Evolutionary conservation across 2,329 filamentous ascomycete genomes (phyloP).

Genomic region (Fusarium metavorans): DNA sequence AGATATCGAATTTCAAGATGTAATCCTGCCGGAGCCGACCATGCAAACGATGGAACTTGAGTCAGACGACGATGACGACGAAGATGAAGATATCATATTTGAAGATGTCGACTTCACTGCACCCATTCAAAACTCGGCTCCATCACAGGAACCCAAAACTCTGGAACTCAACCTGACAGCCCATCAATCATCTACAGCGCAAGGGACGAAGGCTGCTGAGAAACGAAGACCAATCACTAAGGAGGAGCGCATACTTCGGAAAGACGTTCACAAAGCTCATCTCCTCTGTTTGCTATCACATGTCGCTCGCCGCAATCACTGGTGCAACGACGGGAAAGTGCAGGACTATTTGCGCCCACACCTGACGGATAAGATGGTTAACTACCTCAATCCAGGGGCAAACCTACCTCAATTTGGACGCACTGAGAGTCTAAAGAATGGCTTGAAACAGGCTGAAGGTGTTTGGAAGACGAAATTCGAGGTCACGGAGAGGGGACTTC

Average conservation of each 20-base stretch:
- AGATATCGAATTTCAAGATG: slow-evolving; percentile 63
- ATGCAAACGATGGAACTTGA: slow-evolving; percentile 65
- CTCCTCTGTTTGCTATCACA: slow-evolving; percentile 86
- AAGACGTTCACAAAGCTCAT: slow-evolving; percentile 89
- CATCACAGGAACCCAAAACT: slow-evolving; percentile 48
- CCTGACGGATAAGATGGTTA: slow-evolving; percentile 73
- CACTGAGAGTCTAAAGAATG: slow-evolving; percentile 82
- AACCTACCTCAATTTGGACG: slow-evolving; percentile 79
- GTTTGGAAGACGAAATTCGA: slow-evolving; percentile 78
- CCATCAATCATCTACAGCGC: slow-evolving; percentile 52
- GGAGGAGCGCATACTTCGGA: slow-evolving; percentile 66
- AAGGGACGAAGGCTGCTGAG: slow-evolving; percentile 49
- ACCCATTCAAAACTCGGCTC: slow-evolving; percentile 37
- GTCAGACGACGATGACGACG: slow-evolving; percentile 60
- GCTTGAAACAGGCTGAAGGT: slow-evolving; percentile 75
- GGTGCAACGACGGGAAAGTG: slow-evolving; percentile 83
- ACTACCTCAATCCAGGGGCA: slow-evolving; percentile 75
- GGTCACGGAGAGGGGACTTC: slow-evolving; percentile 77
- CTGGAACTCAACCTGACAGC: slow-evolving; percentile 67
- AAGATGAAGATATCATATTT: slow-evolving; percentile 58
- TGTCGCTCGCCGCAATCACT: slow-evolving; percentile 81
- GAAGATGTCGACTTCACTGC: slow-evolving; percentile 62
- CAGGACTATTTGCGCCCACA: slow-evolving; percentile 75
- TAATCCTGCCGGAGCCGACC: slow-evolving; percentile 59
- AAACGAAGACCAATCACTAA: slow-evolving; percentile 66